Percentiles rank a stretch among this genome's conserved stretches.
These are phyloP conservation scores for Hymenoscyphus albidus DNA, from an alignment of 2,329 filamentous ascomycete species.

Conservation along the genomic window DNA sequence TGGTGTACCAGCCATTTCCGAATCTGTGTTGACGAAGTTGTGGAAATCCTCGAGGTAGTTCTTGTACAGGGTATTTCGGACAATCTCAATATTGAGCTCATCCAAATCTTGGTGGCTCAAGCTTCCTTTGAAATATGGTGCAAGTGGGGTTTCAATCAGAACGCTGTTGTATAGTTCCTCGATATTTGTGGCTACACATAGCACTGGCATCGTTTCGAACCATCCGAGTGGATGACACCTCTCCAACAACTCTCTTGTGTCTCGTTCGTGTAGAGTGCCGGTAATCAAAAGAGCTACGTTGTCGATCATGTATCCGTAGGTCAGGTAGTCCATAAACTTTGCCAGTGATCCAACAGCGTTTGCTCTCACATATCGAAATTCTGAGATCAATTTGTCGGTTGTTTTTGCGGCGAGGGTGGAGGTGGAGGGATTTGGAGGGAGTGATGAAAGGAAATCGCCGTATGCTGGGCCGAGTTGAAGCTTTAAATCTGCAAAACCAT, in stretches of 20 bases:
- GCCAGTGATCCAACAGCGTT: slow-evolving; percentile 88
- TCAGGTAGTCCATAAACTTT: slow-evolving; percentile 96
- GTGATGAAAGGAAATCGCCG: slow-evolving; percentile 89
- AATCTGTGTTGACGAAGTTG: slow-evolving; percentile 84
- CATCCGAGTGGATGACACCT: slow-evolving; percentile 95
- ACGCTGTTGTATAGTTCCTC: slow-evolving; percentile 99
- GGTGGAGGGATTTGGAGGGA: slow-evolving; percentile 95
- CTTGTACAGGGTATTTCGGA: slow-evolving; percentile 98
- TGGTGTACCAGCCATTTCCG: slow-evolving; percentile 82
- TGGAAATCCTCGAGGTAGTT: slow-evolving; percentile 99
- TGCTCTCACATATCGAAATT: slow-evolving; percentile 93
- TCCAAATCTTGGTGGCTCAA: slow-evolving; percentile 95
- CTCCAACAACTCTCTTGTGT: slow-evolving; percentile 91
- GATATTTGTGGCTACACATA: slow-evolving; percentile 96
- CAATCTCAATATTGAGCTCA: slow-evolving; percentile 98
- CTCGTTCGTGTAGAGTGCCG: slow-evolving; percentile 92
- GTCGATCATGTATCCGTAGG: slow-evolving; percentile 99
- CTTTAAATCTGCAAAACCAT: slow-evolving; percentile 71
- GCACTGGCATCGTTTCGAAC: slow-evolving; percentile 98
- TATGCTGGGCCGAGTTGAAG: slow-evolving; percentile 95
- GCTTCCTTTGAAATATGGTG: slow-evolving; percentile 95
- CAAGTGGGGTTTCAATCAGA: slow-evolving; percentile 91
- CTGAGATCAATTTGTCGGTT: slow-evolving; percentile 95
- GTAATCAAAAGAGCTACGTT: slow-evolving; percentile 98
- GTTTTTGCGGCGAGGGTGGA: slow-evolving; percentile 92